Evolutionary conservation across 805 yeast genomes (phyloP), one percentile per base, ranked within the genome.

Genomic region (Candida oleophila): DNA sequence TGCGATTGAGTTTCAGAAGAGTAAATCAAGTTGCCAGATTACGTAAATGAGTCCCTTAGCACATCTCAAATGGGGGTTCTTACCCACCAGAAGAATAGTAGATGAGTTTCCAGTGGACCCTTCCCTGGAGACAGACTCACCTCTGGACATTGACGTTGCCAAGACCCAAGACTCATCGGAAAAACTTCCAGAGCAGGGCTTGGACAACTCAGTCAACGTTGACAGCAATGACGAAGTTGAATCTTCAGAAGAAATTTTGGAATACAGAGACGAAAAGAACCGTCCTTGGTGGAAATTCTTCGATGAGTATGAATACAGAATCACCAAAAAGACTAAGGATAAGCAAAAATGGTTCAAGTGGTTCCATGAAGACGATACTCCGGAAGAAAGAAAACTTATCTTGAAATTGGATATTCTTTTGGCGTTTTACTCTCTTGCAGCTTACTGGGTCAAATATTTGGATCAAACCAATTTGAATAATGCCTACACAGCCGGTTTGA

Each of bases 401-500:
- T 21, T 63, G 40, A 68, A 68, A 45, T 51, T 68, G 28, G 74
- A 68, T 48, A 44, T 68, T 11, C 42, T 65, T 21, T 53, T 68
- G 35, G 63, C 73, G 9, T 48, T 68, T 32, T 68, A 66, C 46
- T 62, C 71, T 7, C 52, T 68, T 47, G 53, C 62, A 55, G 56
- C 80, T 1, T 83, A 83, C 61, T 85, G 87, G 86, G 79, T 84
- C 45, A 84, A 84, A 59, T 79, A 81, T 45, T 65, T 85, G 42
- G 89, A 85, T 56, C 75, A 74, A 46, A 69, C 78, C 39, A 85
- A 84, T 60, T 66, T 80, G 46, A 76, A 74, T 49, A 82, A 83
- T 55, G 89, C 89, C 1, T 85, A 83, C 55, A 82, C 81, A 36
- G 76, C 83, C 15, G 85, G 87, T 18, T 72, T 85, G 79, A 63